Evolutionary conservation across 106 monocot species (phyloP).

Genomic region (Chionographis japonica): DNA sequence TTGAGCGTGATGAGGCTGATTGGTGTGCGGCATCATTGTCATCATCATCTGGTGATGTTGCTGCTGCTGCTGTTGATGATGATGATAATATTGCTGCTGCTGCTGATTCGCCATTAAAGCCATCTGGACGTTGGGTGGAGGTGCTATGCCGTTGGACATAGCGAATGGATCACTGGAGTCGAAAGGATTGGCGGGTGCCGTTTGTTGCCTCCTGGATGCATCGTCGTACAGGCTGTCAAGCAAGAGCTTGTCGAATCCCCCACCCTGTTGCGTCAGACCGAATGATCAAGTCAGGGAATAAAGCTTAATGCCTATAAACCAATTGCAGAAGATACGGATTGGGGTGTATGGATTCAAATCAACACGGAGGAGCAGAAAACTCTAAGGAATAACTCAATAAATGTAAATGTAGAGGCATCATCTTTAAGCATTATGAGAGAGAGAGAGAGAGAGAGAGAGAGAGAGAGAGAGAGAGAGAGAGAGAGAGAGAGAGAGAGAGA

Average conservation of each 20-base stretch:
- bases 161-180: conserved; percentile 47
- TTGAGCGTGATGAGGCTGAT: conserved; percentile 19
- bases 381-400: too few species aligned
- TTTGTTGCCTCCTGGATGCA: conserved; percentile 34
- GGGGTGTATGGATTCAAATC: too few species aligned
- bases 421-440: too few species aligned
- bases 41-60: conserved; percentile 25
- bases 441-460: too few species aligned
- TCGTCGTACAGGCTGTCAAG: conserved; percentile 73
- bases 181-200: conserved; percentile 32
- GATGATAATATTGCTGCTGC: conserved; percentile 22
- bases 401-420: too few species aligned
- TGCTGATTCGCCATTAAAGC: conserved; percentile 58
- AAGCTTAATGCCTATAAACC: too few species aligned
- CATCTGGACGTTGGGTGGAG: conserved; percentile 65
- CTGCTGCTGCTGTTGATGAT: conserved; percentile 12
- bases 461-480: too few species aligned
- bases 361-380: too few species aligned
- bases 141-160: conserved; percentile 45
- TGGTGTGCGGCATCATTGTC: conserved; percentile 31
- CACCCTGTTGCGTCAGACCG: conserved; percentile 34
- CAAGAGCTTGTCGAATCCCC: conserved; percentile 67
- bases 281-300: neutral
- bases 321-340: too few species aligned
- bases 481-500: too few species aligned